Percentiles rank a stretch among this genome's conserved stretches.
Conservation (phyloP, 441 rosid species). For the Populus hybrid region DNA sequence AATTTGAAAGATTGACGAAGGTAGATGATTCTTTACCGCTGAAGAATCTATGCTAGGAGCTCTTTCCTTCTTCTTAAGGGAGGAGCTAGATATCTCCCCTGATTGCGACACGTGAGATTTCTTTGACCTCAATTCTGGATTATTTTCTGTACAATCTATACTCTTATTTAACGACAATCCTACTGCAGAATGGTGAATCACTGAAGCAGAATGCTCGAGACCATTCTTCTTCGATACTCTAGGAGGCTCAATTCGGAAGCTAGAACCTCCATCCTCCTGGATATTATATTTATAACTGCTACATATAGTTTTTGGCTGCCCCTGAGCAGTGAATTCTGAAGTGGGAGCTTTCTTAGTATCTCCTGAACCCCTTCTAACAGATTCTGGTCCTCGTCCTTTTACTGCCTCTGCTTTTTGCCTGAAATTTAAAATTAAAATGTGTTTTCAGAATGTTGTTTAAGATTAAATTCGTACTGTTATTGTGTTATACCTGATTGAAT, state of each 20-base stretch:
- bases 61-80: too few species aligned
- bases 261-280: slow-evolving; percentile 51
- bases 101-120: slow-evolving; percentile 31
- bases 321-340: slow-evolving; percentile 59
- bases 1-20: too few species aligned
- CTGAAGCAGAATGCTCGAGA: slow-evolving; percentile 51
- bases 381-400: slow-evolving; percentile 56
- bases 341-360: slow-evolving; percentile 39
- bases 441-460: too few species aligned
- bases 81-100: slow-evolving; percentile 24
- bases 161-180: slow-evolving; percentile 36
- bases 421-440: slow-evolving; percentile 13
- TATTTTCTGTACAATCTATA: slow-evolving; percentile 22
- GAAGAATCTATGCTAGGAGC: slow-evolving; percentile 30
- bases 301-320: slow-evolving; percentile 41
- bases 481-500: too few species aligned
- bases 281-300: slow-evolving; percentile 42
- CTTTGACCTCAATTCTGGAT: slow-evolving; percentile 32
- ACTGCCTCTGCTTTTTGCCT: slow-evolving; percentile 60
- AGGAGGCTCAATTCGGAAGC: slow-evolving; percentile 50
- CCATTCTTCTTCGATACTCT: slow-evolving; percentile 22
- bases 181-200: slow-evolving; percentile 48
- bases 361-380: slow-evolving; percentile 52
- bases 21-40: slow-evolving; percentile 33
- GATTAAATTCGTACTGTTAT: too few species aligned